Percentiles rank a stretch among this genome's conserved stretches.
Conservation (phyloP, 495 filamentous ascomycete genomes). For the Trichocladium antarcticum region DNA sequence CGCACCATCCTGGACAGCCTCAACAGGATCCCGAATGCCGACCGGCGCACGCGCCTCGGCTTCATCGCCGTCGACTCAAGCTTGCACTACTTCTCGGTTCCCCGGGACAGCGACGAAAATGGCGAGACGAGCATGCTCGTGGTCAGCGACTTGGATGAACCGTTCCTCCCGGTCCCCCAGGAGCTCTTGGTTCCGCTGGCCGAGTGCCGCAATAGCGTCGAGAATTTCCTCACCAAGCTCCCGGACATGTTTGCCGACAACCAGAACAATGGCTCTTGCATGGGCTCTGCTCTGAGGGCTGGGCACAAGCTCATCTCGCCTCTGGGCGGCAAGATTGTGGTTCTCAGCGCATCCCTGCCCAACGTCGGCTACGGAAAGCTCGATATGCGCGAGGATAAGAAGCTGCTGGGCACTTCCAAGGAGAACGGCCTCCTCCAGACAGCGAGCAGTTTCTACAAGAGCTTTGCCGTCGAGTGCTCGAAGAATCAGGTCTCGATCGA, state of each 20-base stretch:
- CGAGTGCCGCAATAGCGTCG: slow-evolving; percentile 82
- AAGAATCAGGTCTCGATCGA: slow-evolving; percentile 98
- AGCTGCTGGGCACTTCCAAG: slow-evolving; percentile 86
- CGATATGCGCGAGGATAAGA: slow-evolving; percentile 93
- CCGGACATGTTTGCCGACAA: slow-evolving; percentile 96
- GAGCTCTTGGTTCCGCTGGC: slow-evolving; percentile 86
- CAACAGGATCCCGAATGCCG: slow-evolving; percentile 93
- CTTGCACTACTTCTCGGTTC: slow-evolving; percentile 90
- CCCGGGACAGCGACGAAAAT: slow-evolving; percentile 72
- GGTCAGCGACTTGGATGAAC: slow-evolving; percentile 91
- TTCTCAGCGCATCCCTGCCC: slow-evolving; percentile 80
- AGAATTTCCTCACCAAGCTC: slow-evolving; percentile 79
- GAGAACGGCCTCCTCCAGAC: slow-evolving; percentile 82
- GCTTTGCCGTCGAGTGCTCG: slow-evolving; percentile 95
- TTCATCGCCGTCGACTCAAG: slow-evolving; percentile 95
- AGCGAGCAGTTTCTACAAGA: slow-evolving; percentile 93
- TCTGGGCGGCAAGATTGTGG: slow-evolving; percentile 86
- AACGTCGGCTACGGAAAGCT: slow-evolving; percentile 84
- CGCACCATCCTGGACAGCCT: slow-evolving; percentile 91
- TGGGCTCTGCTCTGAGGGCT: slow-evolving; percentile 85
- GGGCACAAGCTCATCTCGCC: slow-evolving; percentile 92
- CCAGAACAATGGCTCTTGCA: slow-evolving; percentile 71
- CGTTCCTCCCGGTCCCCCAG: slow-evolving; percentile 86
- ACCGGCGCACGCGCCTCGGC: slow-evolving; percentile 79
- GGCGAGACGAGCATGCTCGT: slow-evolving; percentile 84